Evolutionary conservation across 2,329 filamentous ascomycete genomes (phyloP), one percentile per base, ranked within the genome.

Genomic region (Colletotrichum sublineola): DNA sequence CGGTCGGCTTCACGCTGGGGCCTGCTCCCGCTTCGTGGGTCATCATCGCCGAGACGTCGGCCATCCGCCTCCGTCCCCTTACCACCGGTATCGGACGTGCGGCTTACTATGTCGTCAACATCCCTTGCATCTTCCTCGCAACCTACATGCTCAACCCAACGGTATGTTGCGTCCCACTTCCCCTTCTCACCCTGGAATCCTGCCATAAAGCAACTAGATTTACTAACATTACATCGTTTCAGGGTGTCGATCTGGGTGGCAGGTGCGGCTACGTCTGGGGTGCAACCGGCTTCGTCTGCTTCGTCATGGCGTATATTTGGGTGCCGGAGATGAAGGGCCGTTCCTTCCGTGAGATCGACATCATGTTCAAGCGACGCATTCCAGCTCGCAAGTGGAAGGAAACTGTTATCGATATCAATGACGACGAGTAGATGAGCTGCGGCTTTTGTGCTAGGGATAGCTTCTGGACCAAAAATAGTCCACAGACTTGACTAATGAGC

Each of bases 21-120:
- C 89, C 89, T 36, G 90, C 89, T 2, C 90, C 90, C 58, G 87
- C 88, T 52, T 91, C 90, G 12, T 92, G 87, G 86, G 88, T 89
- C 81, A 90, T 92, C 75, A 92, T 92, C 58, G 89, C 87, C 75
- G 90, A 92, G 80, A 92, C 90, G 2, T 91, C 90, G 0, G 82
- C 90, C 63, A 86, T 92, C 67, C 90, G 90, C 73, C 89, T 92
- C 40, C 80, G 90, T 60, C 88, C 90, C 58, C 81, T 92, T n/a
- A 92, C 88, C 3, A 92, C 90, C 33, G 90, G 90, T 80, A 81
- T 92, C 62, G 90, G 90, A 78, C 90, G 90, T 78, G 90, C 81
- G 65, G 81, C 84, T 15, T 92, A 92, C 84, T 92, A 92, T 81
- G 76, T 90, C 6, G 82, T 90, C 73, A 87, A 92, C 71, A 92